Evolutionary conservation across 2,329 filamentous ascomycete species (phyloP), one percentile per base, ranked within the genome.

Genomic region (Penicillium sp.): DNA sequence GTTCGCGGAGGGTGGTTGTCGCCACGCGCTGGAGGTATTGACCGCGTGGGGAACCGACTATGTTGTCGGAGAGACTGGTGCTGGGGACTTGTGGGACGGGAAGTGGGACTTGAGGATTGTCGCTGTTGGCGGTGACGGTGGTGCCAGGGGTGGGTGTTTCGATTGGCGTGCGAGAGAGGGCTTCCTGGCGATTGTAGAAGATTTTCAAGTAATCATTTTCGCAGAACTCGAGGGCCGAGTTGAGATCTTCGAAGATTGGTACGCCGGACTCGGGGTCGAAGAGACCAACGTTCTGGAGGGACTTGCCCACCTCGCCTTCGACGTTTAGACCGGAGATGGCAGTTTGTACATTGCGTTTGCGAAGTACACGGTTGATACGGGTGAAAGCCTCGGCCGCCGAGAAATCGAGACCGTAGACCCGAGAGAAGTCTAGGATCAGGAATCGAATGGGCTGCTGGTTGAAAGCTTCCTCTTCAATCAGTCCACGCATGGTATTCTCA

Each of bases 301-400:
- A 91, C 60, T 85, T 86, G 6, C 92, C 92, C 14, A 98, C 83
- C 33, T 90, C 86, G 49, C 87, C 88, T 31, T 89, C 85, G 1
- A 91, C 82, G 37, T 91, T 87, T 2, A 98, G 85, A 1, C 93
- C 91, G 54, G 92, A 95, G 58, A 99, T 83, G 14, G 95, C 86
- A 59, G 97, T 85, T 58, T 89, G 85, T 37, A 99, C 90, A 27
- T 87, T 87, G 70, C 91, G 90, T 63, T 88, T 87, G 61, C 87
- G 81, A 2, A 98, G 81, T 19, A 98, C 83, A 22, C 95, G 87
- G 71, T 93, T 95, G 75, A 99, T 92, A 14, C 93, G 89, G 60
- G 91, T 92, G 73, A 99, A 98, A 0, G 91, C 95, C 74, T 99
- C 95, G 1, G 92, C 94, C 1, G 95, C 94, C 0, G 94, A 98